phyloP scores from a whole-genome alignment of 225 moss, liverwort and hornwort species.

The Takakia lepidozioides region DNA sequence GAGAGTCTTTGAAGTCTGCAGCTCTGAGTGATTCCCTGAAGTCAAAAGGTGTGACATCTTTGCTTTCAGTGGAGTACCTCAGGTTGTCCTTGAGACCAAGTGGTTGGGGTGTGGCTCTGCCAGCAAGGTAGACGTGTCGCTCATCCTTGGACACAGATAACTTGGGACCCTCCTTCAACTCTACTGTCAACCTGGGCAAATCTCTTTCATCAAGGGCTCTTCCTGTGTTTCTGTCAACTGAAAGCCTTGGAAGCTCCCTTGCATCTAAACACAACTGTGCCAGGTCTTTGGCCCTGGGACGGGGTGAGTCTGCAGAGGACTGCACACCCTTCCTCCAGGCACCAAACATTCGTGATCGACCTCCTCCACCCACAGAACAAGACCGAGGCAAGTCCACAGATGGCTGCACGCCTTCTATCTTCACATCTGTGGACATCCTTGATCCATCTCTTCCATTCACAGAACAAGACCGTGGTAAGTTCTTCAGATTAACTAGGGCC shows the following conservation, averaged over 20 bases:
- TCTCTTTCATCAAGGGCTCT: too few relatives aligned
- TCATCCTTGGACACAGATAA: conserved; percentile 9
- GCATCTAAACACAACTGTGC: too few relatives aligned
- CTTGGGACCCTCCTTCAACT: conserved; percentile 18
- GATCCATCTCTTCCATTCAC: conserved; percentile 12
- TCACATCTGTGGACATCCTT: background rate
- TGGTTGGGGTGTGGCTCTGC: background rate
- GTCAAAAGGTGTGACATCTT: conserved; percentile 7
- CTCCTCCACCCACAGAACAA: conserved; percentile 8
- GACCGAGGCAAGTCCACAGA: conserved; percentile 25
- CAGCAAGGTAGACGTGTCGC: conserved; percentile 11
- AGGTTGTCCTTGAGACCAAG: background rate
- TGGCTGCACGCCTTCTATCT: too few relatives aligned
- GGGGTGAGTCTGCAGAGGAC: too few relatives aligned
- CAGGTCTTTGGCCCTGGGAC: too few relatives aligned
- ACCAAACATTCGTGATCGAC: too few relatives aligned
- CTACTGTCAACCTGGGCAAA: conserved; percentile 14
- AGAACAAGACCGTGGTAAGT: conserved; percentile 21
- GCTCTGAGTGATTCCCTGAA: conserved; percentile 11
- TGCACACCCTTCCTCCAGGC: too few relatives aligned
- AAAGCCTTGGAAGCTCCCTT: too few relatives aligned
- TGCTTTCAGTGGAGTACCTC: background rate
- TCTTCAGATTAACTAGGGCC: conserved; percentile 6
- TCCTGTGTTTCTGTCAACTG: too few relatives aligned
- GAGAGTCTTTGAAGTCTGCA: conserved; percentile 12